Evolutionary conservation across 139 green algal genomes (phyloP), one percentile per base, ranked within the genome.

Genomic region (Volvox reticuliferus): DNA sequence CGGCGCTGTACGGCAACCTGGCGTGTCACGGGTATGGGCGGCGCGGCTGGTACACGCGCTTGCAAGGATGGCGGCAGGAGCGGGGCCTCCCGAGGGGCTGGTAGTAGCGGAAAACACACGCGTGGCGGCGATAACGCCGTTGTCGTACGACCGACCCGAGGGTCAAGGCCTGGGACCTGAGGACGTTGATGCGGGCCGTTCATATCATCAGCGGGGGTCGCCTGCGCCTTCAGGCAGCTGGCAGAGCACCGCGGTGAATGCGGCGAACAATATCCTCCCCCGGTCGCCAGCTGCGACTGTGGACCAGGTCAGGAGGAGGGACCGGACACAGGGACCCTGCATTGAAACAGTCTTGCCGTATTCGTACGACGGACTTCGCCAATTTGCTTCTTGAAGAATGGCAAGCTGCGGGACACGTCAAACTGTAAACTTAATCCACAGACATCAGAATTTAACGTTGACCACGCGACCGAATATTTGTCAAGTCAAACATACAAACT

Each of bases 31-130:
- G 3, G 87, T 91, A 75, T 91, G 87, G 87, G 87, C 76, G 1
- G 87, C 87, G 16, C 76, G 87, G 68, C 87, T 91, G 75, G 87
- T 91, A 77, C 61, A 33, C 30, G 87, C 75, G n/a, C 61, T 91
- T 30, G 87, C 76, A 18, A 75, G 87, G 18, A 30, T 79, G 87
- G 87, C 87, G 32, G 55, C 61, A 24, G 55, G 9, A 61, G 73
- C 61, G 50, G 86, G 61, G 30, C 71, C 71, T 1, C 3, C 32
- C 24, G 76, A 62, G 32, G 76, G 76, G 55, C 76, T 91, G 24
- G 20, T 83, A 22, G 9, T 90, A 18, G 44, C 50, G 24, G 86
- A 90, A 55, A 44, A 79, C 50, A 71, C 22, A 6, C 71, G 50
- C 9, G 86, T 77, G 50, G 65, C 86, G 20, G 50, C 16, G 26